Conservation (phyloP, 805 yeast species). For the Lachancea fermentati region DNA sequence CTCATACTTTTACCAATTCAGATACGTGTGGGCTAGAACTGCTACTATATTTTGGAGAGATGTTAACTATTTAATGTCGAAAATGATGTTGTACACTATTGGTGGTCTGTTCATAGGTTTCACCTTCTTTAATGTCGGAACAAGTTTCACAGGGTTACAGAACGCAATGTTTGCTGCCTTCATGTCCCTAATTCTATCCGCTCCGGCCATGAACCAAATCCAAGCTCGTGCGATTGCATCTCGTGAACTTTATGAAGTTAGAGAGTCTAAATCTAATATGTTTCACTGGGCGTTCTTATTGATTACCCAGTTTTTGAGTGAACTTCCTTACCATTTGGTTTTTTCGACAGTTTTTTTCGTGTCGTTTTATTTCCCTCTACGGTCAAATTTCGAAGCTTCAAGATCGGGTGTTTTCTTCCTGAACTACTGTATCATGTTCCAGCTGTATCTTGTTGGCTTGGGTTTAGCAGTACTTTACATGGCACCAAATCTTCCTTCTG, state of each 20-base stretch:
- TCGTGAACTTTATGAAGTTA: constrained; percentile 60
- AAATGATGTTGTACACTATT: constrained; percentile 42
- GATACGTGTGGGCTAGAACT: constrained; percentile 37
- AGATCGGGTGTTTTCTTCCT: constrained; percentile 45
- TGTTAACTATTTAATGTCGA: constrained; percentile 56
- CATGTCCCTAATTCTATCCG: constrained; percentile 50
- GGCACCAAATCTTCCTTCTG: constrained; percentile 62
- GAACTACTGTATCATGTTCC: constrained; percentile 41
- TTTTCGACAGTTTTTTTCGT: constrained; percentile 48
- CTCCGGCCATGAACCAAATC: constrained; percentile 55
- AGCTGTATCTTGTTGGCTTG: constrained; percentile 41
- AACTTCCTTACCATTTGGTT: constrained; percentile 53
- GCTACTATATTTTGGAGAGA: constrained; percentile 49
- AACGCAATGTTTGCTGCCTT: constrained; percentile 57
- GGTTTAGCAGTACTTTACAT: constrained; percentile 50
- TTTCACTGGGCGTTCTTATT: constrained; percentile 64
- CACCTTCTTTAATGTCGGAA: constrained; percentile 55
- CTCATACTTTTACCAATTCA: constrained; percentile 41
- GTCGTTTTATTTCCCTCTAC: constrained; percentile 47
- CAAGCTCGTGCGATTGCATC: constrained; percentile 53
- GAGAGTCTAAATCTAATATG: constrained; percentile 67
- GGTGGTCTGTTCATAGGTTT: constrained; percentile 68
- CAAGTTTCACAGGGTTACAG: constrained; percentile 48
- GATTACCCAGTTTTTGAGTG: constrained; percentile 48
- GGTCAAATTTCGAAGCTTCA: constrained; percentile 36